These are phyloP conservation scores for Pascua sp. DNA, from an alignment of 1,284 basidiomycete genomes.

Conservation along the genomic window DNA sequence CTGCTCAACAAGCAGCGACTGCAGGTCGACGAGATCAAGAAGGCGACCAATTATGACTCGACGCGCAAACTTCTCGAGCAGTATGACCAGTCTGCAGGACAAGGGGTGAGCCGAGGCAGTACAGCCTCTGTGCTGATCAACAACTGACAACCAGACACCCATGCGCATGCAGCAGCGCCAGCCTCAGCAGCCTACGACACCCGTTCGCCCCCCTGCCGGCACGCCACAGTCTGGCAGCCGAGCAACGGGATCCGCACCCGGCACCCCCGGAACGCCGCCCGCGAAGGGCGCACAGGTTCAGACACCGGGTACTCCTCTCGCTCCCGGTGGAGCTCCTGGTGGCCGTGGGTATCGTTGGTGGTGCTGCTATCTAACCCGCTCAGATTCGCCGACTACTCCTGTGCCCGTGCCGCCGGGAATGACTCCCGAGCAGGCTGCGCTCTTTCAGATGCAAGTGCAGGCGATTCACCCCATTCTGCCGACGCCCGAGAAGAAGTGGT, in stretches of 20 bases:
- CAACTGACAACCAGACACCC: conserved; percentile 1
- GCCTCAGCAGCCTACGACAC: background rate
- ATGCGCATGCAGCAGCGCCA: background rate
- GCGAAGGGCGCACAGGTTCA: background rate
- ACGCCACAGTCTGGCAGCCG: conserved; percentile 1
- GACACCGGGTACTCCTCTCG: background rate
- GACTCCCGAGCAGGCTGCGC: conserved; percentile 42
- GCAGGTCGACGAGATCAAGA: conserved; percentile 95
- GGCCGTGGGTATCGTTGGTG: no score
- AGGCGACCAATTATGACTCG: conserved; percentile 91
- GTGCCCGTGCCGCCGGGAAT: conserved; percentile 33
- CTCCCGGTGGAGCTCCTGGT: conserved; percentile 6
- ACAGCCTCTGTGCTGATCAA: background rate
- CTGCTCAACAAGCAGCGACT: conserved; percentile 75
- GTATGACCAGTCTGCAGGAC: conserved; percentile 67
- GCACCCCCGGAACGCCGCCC: background rate
- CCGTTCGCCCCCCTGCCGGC: background rate
- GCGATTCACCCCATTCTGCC: conserved; percentile 49
- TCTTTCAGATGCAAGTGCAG: conserved; percentile 42
- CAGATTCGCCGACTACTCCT: conserved; percentile 17
- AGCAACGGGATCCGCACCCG: background rate
- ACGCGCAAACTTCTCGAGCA: conserved; percentile 85
- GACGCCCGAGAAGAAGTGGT: conserved; percentile 74
- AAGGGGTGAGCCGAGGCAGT: background rate
- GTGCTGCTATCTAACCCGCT: no score